These are phyloP conservation scores for Amphicarpaea edgeworthii DNA, from an alignment of 306 rosid species.

Conservation along the genomic window DNA sequence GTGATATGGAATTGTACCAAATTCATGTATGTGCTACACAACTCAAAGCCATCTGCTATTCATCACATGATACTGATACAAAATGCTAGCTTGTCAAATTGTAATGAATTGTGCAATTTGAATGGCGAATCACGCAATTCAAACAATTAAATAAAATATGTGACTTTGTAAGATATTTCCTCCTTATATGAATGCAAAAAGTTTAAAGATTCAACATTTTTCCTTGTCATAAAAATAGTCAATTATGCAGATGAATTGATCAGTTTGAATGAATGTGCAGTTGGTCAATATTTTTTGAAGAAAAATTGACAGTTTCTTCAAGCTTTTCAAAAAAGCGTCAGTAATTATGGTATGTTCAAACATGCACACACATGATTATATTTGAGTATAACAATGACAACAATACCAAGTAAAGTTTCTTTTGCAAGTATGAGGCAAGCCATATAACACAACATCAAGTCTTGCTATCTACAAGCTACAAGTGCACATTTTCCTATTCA, in stretches of 20 bases:
- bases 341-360: slow-evolving; percentile 22
- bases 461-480: not conserved
- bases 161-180: slow-evolving; percentile 13
- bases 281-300: not conserved
- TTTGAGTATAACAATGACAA: slow-evolving; percentile 10
- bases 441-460: slow-evolving; percentile 18
- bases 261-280: not conserved
- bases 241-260: not conserved
- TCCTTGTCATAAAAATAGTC: not conserved
- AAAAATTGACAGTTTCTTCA: not conserved
- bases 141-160: not conserved
- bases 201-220: not conserved
- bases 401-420: not conserved
- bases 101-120: not conserved
- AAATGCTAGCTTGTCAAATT: not conserved
- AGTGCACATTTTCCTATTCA: not conserved
- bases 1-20: not conserved
- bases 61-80: not conserved
- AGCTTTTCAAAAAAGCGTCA: not conserved
- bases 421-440: slow-evolving; percentile 20
- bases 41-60: not conserved
- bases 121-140: not conserved
- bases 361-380: slow-evolving; percentile 19
- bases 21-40: not conserved
- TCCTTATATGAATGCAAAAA: slow-evolving; percentile 6